phyloP scores from a whole-genome alignment of 495 filamentous ascomycete genomes.

The Neurospora sp. region DNA sequence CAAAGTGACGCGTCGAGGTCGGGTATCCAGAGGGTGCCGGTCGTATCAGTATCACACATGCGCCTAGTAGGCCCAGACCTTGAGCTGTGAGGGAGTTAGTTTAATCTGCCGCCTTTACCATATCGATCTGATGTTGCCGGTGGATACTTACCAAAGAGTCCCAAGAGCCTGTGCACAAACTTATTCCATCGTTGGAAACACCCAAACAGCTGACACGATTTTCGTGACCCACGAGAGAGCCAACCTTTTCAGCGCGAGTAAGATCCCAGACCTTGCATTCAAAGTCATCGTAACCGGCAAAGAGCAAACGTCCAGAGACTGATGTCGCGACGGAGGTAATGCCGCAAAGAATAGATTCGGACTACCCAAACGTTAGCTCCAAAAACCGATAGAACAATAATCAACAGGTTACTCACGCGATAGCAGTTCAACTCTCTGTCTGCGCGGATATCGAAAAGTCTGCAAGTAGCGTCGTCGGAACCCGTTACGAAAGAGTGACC shows the following conservation, averaged over 20 bases:
- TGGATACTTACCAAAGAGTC: constrained; percentile 78
- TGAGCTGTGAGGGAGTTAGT: constrained; percentile 51
- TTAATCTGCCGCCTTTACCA: background rate
- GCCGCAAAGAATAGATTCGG: constrained; percentile 91
- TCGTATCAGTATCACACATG: constrained; percentile 16
- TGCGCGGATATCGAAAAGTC: constrained; percentile 93
- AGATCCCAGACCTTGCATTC: constrained; percentile 99
- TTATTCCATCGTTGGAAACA: constrained; percentile 98
- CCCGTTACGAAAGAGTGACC: constrained; percentile 98
- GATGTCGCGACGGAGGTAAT: constrained; percentile 98
- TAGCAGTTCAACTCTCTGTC: constrained; percentile 95
- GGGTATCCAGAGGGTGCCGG: constrained; percentile 21
- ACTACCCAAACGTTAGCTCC: constrained; percentile 44
- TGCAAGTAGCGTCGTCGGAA: constrained; percentile 95
- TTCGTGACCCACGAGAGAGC: constrained; percentile 91
- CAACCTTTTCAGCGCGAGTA: constrained; percentile 91
- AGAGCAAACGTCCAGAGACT: constrained; percentile 88
- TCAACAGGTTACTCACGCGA: constrained; percentile 52
- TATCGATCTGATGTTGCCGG: background rate
- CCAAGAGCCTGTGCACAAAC: constrained; percentile 98
- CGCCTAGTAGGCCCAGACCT: constrained; percentile 67
- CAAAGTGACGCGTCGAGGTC: constrained; percentile 17
- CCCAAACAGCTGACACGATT: constrained; percentile 97
- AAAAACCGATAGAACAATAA: background rate
- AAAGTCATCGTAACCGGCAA: constrained; percentile 97